A percentile compares a stretch with the other conserved stretches of the same genome.
These are phyloP conservation scores for Colletotrichum echinochloae DNA, from an alignment of 2,329 filamentous ascomycete genomes.

Conservation along the genomic window DNA sequence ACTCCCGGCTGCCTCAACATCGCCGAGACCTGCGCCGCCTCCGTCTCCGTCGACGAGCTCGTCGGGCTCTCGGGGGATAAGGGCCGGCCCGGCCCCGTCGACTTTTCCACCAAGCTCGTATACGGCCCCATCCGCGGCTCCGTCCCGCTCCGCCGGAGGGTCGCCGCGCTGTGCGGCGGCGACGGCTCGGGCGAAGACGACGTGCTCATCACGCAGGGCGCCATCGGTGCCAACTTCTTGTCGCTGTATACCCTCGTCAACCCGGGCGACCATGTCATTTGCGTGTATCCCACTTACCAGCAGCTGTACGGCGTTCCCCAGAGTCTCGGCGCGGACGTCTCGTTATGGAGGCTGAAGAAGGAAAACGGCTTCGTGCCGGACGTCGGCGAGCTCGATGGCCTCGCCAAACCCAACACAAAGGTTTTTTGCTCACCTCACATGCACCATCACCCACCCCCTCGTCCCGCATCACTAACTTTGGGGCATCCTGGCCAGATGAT, in stretches of 20 bases:
- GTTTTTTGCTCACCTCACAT: slow-evolving; percentile 61
- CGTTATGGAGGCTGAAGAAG: slow-evolving; percentile 76
- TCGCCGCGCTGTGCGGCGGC: slow-evolving; percentile 74
- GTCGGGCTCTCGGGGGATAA: slow-evolving; percentile 68
- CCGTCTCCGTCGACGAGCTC: slow-evolving; percentile 78
- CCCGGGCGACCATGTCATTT: slow-evolving; percentile 82
- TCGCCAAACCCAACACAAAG: slow-evolving; percentile 77
- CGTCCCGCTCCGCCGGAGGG: slow-evolving; percentile 69
- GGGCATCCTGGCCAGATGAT: slow-evolving; percentile 55
- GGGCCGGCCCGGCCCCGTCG: slow-evolving; percentile 54
- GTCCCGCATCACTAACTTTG: slow-evolving; percentile 27
- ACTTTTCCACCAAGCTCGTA: slow-evolving; percentile 68
- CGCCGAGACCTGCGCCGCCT: slow-evolving; percentile 83
- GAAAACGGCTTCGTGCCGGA: slow-evolving; percentile 74
- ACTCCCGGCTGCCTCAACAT: slow-evolving; percentile 74
- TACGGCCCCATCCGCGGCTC: slow-evolving; percentile 82
- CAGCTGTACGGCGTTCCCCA: slow-evolving; percentile 81
- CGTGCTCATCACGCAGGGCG: slow-evolving; percentile 79
- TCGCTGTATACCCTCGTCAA: slow-evolving; percentile 76
- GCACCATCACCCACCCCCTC: too few species aligned
- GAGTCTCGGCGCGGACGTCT: slow-evolving; percentile 79
- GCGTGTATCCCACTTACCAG: slow-evolving; percentile 85
- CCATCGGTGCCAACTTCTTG: slow-evolving; percentile 82
- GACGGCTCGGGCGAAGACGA: slow-evolving; percentile 63
- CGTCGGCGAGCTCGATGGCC: slow-evolving; percentile 69